Conservation (phyloP, 2,329 filamentous ascomycete genomes). For the Epichloe sp. region DNA sequence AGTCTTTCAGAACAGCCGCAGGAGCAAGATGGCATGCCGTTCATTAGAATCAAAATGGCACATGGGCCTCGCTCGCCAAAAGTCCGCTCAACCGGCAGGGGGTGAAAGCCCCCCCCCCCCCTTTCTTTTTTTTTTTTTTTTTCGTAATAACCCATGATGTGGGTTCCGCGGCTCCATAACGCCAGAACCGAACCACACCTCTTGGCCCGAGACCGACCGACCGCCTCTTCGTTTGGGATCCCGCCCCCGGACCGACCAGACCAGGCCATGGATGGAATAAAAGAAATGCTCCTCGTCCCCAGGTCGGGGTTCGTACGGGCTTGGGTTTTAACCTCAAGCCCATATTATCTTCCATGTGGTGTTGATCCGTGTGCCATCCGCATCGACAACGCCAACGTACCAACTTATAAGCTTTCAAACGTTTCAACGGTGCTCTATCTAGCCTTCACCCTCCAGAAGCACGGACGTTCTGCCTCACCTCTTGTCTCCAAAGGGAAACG, state of each 20-base stretch:
- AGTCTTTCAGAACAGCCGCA: too few relatives aligned
- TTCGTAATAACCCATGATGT: slow-evolving; percentile 7
- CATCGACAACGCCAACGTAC: background rate
- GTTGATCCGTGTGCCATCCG: background rate
- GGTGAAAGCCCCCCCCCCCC: background rate
- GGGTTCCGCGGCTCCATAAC: slow-evolving; percentile 5
- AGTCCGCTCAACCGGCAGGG: too few relatives aligned
- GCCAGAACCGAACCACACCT: slow-evolving; percentile 2
- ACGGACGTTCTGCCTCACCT: background rate
- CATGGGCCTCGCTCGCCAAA: background rate
- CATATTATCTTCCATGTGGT: background rate
- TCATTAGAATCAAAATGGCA: too few relatives aligned
- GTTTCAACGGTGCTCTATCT: background rate
- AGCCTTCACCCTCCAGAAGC: background rate
- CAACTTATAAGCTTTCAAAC: background rate
- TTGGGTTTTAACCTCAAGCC: background rate
- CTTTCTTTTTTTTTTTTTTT: background rate
- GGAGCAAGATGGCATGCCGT: too few relatives aligned
- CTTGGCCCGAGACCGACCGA: slow-evolving; percentile 3
- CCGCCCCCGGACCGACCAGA: background rate
- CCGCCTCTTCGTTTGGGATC: slow-evolving; percentile 2
- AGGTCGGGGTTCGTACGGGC: background rate
- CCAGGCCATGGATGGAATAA: background rate
- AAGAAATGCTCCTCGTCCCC: background rate
- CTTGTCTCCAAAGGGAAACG: background rate